phyloP scores from a whole-genome alignment of 1,139 yeast genomes.

The Arxiozyma slooffiae region DNA sequence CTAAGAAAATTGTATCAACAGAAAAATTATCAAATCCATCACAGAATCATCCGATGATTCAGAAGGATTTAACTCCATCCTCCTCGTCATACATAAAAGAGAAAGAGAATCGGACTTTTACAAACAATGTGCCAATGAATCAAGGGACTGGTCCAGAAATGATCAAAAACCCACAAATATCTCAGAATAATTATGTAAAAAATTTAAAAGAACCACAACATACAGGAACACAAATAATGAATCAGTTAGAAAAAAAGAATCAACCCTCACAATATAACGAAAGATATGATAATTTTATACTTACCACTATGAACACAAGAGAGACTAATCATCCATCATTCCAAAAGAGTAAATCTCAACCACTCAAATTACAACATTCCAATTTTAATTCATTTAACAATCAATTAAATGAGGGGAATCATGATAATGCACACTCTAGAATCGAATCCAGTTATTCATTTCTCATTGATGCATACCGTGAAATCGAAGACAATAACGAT shows the following conservation, averaged over 20 bases:
- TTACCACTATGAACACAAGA: neutral
- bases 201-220: neutral
- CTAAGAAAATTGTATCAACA: neutral
- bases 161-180: neutral
- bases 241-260: neutral
- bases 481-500: neutral
- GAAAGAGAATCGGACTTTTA: neutral
- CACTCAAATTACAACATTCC: constrained; percentile 4
- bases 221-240: neutral
- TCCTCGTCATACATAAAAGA: neutral
- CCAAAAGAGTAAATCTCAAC: neutral
- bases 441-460: constrained; percentile 1
- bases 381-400: constrained; percentile 6
- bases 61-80: no score
- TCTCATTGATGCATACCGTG: constrained; percentile 3
- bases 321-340: neutral
- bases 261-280: neutral
- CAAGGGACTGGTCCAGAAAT: neutral
- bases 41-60: neutral
- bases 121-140: neutral
- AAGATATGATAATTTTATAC: neutral
- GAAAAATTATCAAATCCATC: neutral
- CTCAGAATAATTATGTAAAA: neutral
- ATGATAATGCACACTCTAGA: neutral
- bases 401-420: neutral